These are phyloP conservation scores for Colletotrichum nymphaeae DNA, from an alignment of 2,329 filamentous ascomycete genomes.

Conservation along the genomic window DNA sequence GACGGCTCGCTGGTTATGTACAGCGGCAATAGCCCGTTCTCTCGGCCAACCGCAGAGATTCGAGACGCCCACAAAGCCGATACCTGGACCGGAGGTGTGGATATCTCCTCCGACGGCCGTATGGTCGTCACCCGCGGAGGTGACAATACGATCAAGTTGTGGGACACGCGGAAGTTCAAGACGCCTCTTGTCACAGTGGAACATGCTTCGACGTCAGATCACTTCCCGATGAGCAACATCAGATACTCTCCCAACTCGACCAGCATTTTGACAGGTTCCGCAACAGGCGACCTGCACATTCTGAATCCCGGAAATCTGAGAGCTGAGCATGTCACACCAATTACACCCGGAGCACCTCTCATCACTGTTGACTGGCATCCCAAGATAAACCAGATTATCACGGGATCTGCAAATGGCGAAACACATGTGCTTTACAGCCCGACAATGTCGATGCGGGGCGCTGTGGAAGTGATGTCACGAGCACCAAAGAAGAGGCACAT, in stretches of 20 bases:
- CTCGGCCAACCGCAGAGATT: slow-evolving; percentile 84
- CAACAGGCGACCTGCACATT: slow-evolving; percentile 88
- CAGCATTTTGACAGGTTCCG: slow-evolving; percentile 89
- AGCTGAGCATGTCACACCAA: slow-evolving; percentile 84
- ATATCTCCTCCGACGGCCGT: slow-evolving; percentile 90
- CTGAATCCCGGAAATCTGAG: slow-evolving; percentile 91
- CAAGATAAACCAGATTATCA: slow-evolving; percentile 95
- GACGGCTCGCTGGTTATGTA: slow-evolving; percentile 95
- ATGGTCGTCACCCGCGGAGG: slow-evolving; percentile 92
- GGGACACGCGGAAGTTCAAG: slow-evolving; percentile 98
- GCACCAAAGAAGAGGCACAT: slow-evolving; percentile 95
- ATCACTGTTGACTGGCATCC: slow-evolving; percentile 92
- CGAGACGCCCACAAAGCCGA: slow-evolving; percentile 82
- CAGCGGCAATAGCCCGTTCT: slow-evolving; percentile 87
- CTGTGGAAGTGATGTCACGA: slow-evolving; percentile 89
- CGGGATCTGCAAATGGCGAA: slow-evolving; percentile 90
- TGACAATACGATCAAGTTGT: slow-evolving; percentile 93
- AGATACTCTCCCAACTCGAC: slow-evolving; percentile 87
- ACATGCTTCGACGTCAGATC: slow-evolving; percentile 84
- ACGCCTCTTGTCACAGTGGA: slow-evolving; percentile 82
- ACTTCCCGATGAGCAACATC: slow-evolving; percentile 88
- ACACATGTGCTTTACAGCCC: slow-evolving; percentile 93
- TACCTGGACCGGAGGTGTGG: slow-evolving; percentile 92
- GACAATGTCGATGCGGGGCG: slow-evolving; percentile 82
- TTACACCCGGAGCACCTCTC: slow-evolving; percentile 86